A percentile compares a stretch with the other conserved stretches of the same genome.
phyloP scores from a whole-genome alignment of 192 early-diverging fungal genomes.

The Chytriomyces sp. region DNA sequence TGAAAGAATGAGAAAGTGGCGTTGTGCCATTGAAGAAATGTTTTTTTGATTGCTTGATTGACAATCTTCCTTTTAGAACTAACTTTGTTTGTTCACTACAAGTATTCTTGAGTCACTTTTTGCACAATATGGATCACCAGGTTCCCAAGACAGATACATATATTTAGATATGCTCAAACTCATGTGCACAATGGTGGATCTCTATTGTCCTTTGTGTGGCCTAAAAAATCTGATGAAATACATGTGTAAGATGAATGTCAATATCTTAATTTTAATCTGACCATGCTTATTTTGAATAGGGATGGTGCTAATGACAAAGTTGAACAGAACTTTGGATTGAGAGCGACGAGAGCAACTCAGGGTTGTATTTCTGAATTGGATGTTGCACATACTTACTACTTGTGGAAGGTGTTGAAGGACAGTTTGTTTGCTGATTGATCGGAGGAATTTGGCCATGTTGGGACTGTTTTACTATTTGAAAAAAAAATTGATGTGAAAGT shows the following conservation, averaged over 20 bases:
- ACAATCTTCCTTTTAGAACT: background rate
- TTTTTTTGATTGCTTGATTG: background rate
- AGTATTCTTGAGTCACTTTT: background rate
- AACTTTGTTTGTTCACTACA: too few relatives aligned
- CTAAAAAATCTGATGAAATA: background rate
- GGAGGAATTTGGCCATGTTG: too few relatives aligned
- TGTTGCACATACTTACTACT: background rate
- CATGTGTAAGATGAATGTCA: too few relatives aligned
- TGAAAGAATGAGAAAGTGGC: background rate
- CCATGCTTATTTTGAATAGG: too few relatives aligned
- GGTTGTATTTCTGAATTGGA: background rate
- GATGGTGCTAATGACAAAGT: background rate
- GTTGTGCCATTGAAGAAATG: too few relatives aligned
- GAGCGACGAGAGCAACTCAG: background rate
- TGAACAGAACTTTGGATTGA: background rate
- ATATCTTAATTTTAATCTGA: too few relatives aligned
- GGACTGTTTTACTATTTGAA: too few relatives aligned
- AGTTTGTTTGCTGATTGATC: too few relatives aligned
- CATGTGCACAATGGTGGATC: background rate
- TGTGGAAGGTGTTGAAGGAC: background rate
- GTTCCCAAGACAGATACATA: background rate
- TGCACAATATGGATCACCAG: background rate
- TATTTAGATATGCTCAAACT: background rate
- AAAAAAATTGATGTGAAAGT: too few relatives aligned
- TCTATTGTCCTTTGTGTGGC: background rate